These are phyloP conservation scores for Cutaneotrichosporon mucoides DNA, from an alignment of 1,284 basidiomycete species.

Conservation along the genomic window DNA sequence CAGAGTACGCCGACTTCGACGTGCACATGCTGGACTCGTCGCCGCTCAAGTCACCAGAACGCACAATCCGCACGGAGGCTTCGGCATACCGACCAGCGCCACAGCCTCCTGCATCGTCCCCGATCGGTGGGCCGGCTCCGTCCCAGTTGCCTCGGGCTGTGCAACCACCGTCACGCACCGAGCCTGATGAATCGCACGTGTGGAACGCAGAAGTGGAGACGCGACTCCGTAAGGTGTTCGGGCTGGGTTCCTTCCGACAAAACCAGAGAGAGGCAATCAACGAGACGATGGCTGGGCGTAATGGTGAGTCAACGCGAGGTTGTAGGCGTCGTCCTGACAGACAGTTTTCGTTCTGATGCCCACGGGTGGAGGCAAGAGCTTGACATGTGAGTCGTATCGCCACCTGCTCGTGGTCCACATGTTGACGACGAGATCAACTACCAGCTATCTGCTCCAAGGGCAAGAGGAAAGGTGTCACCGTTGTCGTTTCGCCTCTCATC, in stretches of 20 bases:
- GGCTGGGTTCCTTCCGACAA: conserved; percentile 64
- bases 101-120: no score
- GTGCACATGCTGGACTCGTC: conserved; percentile 31
- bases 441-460: conserved; percentile 77
- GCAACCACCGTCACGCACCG: conserved; percentile 3
- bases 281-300: conserved; percentile 68
- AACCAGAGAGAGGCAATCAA: conserved; percentile 88
- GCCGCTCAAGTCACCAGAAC: conserved; percentile 5
- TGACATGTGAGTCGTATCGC: conserved; percentile 57
- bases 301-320: conserved; percentile 46
- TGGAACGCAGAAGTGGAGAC: conserved; percentile 61
- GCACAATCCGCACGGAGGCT: conserved; percentile 4
- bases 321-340: neutral
- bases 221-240: conserved; percentile 64
- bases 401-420: no score
- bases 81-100: neutral
- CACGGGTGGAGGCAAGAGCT: conserved; percentile 90
- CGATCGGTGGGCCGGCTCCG: neutral
- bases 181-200: conserved; percentile 39
- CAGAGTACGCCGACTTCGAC: conserved; percentile 26
- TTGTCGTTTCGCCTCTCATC: conserved; percentile 86
- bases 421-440: conserved; percentile 55
- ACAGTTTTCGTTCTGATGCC: conserved; percentile 90
- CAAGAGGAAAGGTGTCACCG: conserved; percentile 69
- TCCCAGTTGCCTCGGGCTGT: neutral